phyloP scores from a whole-genome alignment of 495 filamentous ascomycete species.

The Talaromyces stipitatus region DNA sequence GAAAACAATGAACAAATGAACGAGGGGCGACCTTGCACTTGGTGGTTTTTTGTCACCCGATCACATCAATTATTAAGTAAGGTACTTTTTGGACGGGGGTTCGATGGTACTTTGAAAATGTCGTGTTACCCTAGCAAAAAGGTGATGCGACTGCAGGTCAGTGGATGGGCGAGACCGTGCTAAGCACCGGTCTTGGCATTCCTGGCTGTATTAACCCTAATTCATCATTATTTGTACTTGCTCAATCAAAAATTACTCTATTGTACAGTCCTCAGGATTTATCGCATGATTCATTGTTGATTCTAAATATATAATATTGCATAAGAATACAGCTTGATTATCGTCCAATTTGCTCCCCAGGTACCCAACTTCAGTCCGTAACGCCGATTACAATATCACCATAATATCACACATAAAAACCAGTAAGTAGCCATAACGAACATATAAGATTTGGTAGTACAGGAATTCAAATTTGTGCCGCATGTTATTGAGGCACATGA shows the following conservation, averaged over 20 bases:
- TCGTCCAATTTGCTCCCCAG: background rate
- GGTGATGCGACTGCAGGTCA: background rate
- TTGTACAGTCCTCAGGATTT: background rate
- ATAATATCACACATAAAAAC: background rate
- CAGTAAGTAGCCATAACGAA: background rate
- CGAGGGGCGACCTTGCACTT: conserved; percentile 7
- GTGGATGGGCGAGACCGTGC: background rate
- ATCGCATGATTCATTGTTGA: background rate
- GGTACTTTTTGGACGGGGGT: background rate
- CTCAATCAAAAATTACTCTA: too few relatives aligned
- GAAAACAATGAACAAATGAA: background rate
- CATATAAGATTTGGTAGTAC: background rate
- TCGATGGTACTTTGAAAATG: background rate
- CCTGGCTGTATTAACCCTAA: background rate
- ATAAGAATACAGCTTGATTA: background rate
- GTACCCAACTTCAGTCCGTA: background rate
- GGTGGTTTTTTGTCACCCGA: background rate
- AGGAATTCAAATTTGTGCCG: background rate
- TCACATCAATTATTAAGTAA: background rate
- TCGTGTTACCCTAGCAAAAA: background rate
- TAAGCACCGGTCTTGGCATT: background rate
- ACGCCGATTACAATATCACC: background rate
- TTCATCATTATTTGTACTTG: background rate
- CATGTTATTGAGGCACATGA: background rate
- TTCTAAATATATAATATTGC: background rate